Percentiles rank a stretch among this genome's conserved stretches.
Conservation (phyloP, 1,139 yeast genomes). For the Arxiozyma bovina region DNA sequence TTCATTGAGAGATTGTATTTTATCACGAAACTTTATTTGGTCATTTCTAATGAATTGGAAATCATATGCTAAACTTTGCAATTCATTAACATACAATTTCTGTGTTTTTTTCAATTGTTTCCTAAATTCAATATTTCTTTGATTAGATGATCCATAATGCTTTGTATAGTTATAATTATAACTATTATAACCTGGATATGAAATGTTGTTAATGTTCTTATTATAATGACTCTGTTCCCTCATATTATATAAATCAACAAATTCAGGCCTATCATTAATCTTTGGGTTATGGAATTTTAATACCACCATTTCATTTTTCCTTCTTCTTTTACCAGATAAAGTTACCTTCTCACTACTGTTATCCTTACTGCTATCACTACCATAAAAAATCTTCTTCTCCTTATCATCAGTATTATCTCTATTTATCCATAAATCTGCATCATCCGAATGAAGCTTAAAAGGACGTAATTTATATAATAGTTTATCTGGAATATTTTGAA, state of each 20-base stretch:
- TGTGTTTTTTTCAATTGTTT: slow-evolving; percentile 9
- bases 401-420: neutral
- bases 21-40: slow-evolving; percentile 16
- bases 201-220: neutral
- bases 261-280: slow-evolving; percentile 22
- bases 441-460: slow-evolving; percentile 14
- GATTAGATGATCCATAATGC: neutral
- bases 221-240: neutral
- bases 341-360: neutral
- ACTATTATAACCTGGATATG: neutral
- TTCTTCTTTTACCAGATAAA: neutral
- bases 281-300: slow-evolving; percentile 25
- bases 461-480: slow-evolving; percentile 25
- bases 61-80: slow-evolving; percentile 13
- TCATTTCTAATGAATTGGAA: slow-evolving; percentile 24
- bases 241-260: slow-evolving; percentile 17
- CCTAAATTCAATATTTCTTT: neutral
- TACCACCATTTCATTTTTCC: slow-evolving; percentile 12
- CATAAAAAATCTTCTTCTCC: neutral
- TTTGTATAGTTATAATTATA: too few relatives aligned
- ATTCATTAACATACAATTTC: slow-evolving; percentile 13
- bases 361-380: neutral
- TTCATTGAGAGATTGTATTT: slow-evolving; percentile 16
- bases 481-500: slow-evolving; percentile 26
- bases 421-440: neutral